Evolutionary conservation across 805 yeast genomes (phyloP), one percentile per base, ranked within the genome.

Genomic region (Starmerella floris): DNA sequence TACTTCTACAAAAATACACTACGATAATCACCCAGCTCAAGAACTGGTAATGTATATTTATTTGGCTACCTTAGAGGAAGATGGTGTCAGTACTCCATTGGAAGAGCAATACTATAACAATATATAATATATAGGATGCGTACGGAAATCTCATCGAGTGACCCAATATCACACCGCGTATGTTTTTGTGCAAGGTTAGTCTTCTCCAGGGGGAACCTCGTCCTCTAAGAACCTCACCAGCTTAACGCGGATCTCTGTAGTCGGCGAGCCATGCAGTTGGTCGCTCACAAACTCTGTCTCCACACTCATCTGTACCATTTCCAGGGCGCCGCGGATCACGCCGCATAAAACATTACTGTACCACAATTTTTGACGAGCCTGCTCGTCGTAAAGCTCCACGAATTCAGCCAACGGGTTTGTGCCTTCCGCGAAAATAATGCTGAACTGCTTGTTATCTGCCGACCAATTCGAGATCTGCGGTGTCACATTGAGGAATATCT

Each of bases 131-230:
- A n/a, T n/a, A n/a, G n/a, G n/a, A n/a, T n/a, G n/a, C n/a, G n/a
- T n/a, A n/a, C n/a, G n/a, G n/a, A n/a, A n/a, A n/a, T n/a, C n/a
- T n/a, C n/a, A n/a, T n/a, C n/a, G n/a, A n/a, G n/a, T n/a, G n/a
- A n/a, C n/a, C n/a, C n/a, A n/a, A n/a, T n/a, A n/a, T n/a, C n/a
- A n/a, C n/a, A n/a, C n/a, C n/a, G n/a, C n/a, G n/a, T n/a, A n/a
- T n/a, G n/a, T n/a, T n/a, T n/a, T n/a, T n/a, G n/a, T n/a, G n/a
- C n/a, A n/a, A n/a, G n/a, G n/a, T n/a, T n/a, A 79, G 50, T 87
- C 95, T 61, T 91, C 97, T 21, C 97, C 98, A 5, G 94, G 93
- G 13, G 98, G 98, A 35, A 91, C 79, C 64, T 91, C 98, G 58
- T 91, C 98, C 56, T 81, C 84, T 52, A 88, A 65, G 2, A 84